phyloP scores from a whole-genome alignment of 208 protist genomes.

The Leptomonas pyrrhocoris region DNA sequence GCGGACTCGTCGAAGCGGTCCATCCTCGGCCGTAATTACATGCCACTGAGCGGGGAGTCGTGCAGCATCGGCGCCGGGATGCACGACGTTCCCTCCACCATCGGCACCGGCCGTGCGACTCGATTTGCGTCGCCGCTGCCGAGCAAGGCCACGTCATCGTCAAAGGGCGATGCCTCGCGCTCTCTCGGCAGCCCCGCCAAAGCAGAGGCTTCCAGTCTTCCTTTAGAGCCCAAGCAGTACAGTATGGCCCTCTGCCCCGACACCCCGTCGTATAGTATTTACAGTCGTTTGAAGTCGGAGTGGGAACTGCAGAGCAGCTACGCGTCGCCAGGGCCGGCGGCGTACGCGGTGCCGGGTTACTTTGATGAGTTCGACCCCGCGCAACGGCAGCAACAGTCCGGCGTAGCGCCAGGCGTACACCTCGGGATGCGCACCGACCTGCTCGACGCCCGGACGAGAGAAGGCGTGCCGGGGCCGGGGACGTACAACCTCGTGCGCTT shows the following conservation, averaged over 20 bases:
- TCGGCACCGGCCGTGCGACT: conserved; percentile 60
- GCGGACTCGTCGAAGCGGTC: conserved; percentile 46
- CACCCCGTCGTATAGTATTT: conserved; percentile 71
- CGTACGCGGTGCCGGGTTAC: conserved; percentile 56
- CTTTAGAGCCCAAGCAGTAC: conserved; percentile 62
- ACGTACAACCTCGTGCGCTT: conserved; percentile 43
- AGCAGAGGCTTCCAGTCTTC: neutral
- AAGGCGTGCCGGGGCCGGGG: conserved; percentile 42
- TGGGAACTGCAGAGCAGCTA: conserved; percentile 33
- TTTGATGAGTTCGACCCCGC: conserved; percentile 44
- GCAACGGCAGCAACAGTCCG: conserved; percentile 21
- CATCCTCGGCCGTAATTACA: conserved; percentile 41
- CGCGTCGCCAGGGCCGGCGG: conserved; percentile 36
- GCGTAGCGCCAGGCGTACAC: conserved; percentile 47
- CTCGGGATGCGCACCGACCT: conserved; percentile 58
- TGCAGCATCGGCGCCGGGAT: conserved; percentile 54
- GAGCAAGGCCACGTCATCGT: neutral
- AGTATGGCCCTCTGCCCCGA: conserved; percentile 68
- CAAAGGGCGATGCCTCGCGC: neutral
- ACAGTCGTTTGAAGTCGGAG: conserved; percentile 48
- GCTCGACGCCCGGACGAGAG: conserved; percentile 31
- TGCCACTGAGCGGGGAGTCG: conserved; percentile 32
- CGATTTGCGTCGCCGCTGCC: conserved; percentile 36
- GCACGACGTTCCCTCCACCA: conserved; percentile 63
- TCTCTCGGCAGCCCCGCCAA: neutral